Evolutionary conservation across 352 stramenopile species (phyloP), one percentile per base, ranked within the genome.

Genomic region (Phytopythium chamaehyphon): DNA sequence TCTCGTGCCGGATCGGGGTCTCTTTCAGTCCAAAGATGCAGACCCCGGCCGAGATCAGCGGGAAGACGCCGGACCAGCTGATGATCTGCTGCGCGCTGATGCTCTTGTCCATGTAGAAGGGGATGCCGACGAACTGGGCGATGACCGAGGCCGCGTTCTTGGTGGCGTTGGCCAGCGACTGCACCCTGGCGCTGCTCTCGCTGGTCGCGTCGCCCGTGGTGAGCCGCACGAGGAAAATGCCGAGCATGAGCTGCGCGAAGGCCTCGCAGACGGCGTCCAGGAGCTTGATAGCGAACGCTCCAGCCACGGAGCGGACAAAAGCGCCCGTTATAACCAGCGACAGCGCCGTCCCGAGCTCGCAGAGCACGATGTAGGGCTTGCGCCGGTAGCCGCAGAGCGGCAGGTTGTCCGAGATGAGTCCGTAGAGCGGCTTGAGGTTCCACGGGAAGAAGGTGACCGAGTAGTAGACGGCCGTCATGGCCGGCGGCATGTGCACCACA

Each of bases 341-440:
- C 0, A 76, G 6, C 10, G 76, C 77, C 0, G 82, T 63, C 42
- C 68, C 64, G 31, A 83, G 38, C 51, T 93, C 82, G 26, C 79
- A 93, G 9, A 90, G 28, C 15, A 84, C 51, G 54, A 90, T 93
- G 72, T 93, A 93, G 3, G 74, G 76, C 77, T 90, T 93, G 69
- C 77, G 82, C 49, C 74, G 77, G 64, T 88, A 90, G 21, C 82
- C 77, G 6, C 66, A 74, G 58, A 93, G 69, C 26, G 82, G 79
- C 22, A 87, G 69, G 47, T 75, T 77, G 71, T 93, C 82, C 24
- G 79, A 90, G 38, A 93, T 60, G 24, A 89, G 64, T 0, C 78
- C 82, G 55, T 93, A 93, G 50, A 93, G 69, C 35, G 79, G 82
- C 66, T 93, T 93, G 65, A 90, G 64, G 66, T 93, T 90, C 82